phyloP scores from a whole-genome alignment of 2,329 filamentous ascomycete species.

The Alternaria triticina region DNA sequence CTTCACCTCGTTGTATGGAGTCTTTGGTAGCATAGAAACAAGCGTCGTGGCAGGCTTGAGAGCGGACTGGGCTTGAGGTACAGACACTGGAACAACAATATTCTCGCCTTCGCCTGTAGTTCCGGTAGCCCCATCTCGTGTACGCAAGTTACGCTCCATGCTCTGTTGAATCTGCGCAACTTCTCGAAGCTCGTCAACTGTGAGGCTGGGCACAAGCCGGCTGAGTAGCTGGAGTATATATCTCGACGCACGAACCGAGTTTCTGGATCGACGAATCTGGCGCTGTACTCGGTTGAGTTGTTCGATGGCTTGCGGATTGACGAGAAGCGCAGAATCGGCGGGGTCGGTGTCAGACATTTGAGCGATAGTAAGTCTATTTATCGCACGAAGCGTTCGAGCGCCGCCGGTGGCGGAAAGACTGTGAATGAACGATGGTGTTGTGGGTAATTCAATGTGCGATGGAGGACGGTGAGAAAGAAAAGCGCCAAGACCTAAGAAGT shows the following conservation, averaged over 20 bases:
- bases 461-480: not conserved
- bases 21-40: slow-evolving; percentile 13
- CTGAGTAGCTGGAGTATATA: not conserved
- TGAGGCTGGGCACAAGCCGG: not conserved
- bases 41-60: slow-evolving; percentile 13
- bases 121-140: not conserved
- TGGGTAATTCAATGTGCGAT: not conserved
- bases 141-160: not conserved
- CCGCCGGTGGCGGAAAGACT: not conserved
- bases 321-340: not conserved
- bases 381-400: slow-evolving; percentile 1
- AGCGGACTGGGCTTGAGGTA: not conserved
- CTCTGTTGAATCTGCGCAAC: too few species aligned
- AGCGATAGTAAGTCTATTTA: slow-evolving; percentile 6
- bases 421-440: not conserved
- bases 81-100: not conserved
- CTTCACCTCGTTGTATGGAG: slow-evolving; percentile 24
- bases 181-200: not conserved
- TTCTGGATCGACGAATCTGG: not conserved
- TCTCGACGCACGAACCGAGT: too few species aligned
- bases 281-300: not conserved
- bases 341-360: slow-evolving; percentile 16
- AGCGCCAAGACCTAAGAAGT: slow-evolving; percentile 3
- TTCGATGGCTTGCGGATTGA: not conserved
- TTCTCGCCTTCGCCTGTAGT: not conserved